These are phyloP conservation scores for Phytophthora litchii DNA, from an alignment of 352 stramenopile species.

Conservation along the genomic window DNA sequence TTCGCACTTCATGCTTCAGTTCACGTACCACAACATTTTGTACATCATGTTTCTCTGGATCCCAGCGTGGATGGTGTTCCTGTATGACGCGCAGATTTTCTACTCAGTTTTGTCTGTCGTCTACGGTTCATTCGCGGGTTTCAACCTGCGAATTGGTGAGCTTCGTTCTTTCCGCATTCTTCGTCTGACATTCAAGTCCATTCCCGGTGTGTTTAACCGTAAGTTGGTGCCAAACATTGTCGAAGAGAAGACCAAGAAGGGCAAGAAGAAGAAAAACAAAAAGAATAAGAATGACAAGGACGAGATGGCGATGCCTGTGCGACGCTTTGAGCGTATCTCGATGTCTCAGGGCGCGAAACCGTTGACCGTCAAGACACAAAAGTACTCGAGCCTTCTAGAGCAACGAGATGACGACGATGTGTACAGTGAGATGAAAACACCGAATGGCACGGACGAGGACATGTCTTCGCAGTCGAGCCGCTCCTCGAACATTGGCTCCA, in stretches of 20 bases:
- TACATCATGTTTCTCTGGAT: conserved; percentile 87
- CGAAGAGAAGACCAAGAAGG: conserved; percentile 77
- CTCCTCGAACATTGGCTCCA: conserved; percentile 67
- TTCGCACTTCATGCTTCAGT: conserved; percentile 86
- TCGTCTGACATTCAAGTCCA: conserved; percentile 84
- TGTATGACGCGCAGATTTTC: conserved; percentile 89
- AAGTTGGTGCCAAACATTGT: conserved; percentile 86
- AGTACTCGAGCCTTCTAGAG: conserved; percentile 77
- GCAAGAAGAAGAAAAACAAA: conserved; percentile 62
- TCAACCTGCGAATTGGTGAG: conserved; percentile 86
- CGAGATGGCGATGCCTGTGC: conserved; percentile 63
- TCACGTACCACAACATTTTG: conserved; percentile 77
- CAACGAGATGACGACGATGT: conserved; percentile 57
- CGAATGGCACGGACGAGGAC: conserved; percentile 70
- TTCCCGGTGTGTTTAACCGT: conserved; percentile 84
- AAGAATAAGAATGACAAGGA: conserved; percentile 57
- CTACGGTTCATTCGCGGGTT: conserved; percentile 80
- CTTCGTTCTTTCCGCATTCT: conserved; percentile 86
- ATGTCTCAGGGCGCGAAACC: conserved; percentile 80
- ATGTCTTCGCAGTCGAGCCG: conserved; percentile 50
- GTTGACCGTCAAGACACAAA: conserved; percentile 82
- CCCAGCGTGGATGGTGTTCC: conserved; percentile 83
- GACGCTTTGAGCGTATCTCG: conserved; percentile 81
- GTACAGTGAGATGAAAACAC: conserved; percentile 67
- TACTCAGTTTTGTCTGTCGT: conserved; percentile 83